Percentiles rank a stretch among this genome's conserved stretches.
phyloP scores from a whole-genome alignment of 2,329 filamentous ascomycete species.

The Talaromyces sp. region DNA sequence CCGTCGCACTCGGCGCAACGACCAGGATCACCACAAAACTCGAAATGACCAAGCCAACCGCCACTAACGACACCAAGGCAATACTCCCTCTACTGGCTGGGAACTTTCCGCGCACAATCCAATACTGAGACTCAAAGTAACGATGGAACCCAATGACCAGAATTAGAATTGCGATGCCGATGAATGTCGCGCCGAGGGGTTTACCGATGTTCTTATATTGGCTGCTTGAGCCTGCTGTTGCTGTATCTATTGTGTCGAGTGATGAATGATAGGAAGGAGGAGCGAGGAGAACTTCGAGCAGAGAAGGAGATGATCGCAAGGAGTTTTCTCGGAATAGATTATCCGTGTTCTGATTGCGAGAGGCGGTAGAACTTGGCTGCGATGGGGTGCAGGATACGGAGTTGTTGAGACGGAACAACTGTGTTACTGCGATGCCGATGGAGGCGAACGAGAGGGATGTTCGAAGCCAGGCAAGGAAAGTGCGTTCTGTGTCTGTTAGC shows the following conservation, averaged over 20 bases:
- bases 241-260: neutral
- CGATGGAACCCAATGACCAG: slow-evolving; percentile 61
- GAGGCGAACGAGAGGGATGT: slow-evolving; percentile 63
- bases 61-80: slow-evolving; percentile 54
- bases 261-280: neutral
- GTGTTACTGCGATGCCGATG: slow-evolving; percentile 64
- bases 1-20: slow-evolving; percentile 45
- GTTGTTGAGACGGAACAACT: slow-evolving; percentile 63
- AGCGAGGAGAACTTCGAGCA: slow-evolving; percentile 17
- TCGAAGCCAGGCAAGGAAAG: slow-evolving; percentile 65
- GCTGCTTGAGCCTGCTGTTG: slow-evolving; percentile 17
- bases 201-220: slow-evolving; percentile 53
- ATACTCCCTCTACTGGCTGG: slow-evolving; percentile 61
- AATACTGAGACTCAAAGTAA: slow-evolving; percentile 65
- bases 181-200: slow-evolving; percentile 62
- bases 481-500: slow-evolving; percentile 50
- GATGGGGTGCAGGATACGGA: slow-evolving; percentile 24
- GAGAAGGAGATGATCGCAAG: slow-evolving; percentile 3
- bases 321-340: too few species aligned
- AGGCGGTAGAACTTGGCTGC: neutral
- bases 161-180: slow-evolving; percentile 59
- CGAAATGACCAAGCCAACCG: slow-evolving; percentile 55
- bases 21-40: slow-evolving; percentile 59
- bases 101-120: slow-evolving; percentile 64
- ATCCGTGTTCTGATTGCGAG: neutral